phyloP scores from a whole-genome alignment of 192 early-diverging fungal species.

The Pilaira anomala region DNA sequence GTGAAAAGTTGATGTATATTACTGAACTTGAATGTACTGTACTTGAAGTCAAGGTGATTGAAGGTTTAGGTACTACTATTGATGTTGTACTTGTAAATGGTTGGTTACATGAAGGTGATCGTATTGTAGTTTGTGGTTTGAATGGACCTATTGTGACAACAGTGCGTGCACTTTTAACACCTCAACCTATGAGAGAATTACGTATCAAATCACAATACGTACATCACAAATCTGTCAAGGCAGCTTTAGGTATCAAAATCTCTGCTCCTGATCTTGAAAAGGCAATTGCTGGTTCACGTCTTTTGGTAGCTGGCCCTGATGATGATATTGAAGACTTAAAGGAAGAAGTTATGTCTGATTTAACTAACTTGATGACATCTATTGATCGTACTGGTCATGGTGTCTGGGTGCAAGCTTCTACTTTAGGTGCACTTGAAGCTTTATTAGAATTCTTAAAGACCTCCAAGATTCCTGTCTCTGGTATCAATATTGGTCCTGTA shows the following conservation, averaged over 20 bases:
- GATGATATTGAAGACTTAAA: slow-evolving; percentile 95
- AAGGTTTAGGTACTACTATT: slow-evolving; percentile 96
- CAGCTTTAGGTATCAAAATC: slow-evolving; percentile 96
- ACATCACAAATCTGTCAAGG: slow-evolving; percentile 96
- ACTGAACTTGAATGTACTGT: slow-evolving; percentile 97
- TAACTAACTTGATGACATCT: slow-evolving; percentile 68
- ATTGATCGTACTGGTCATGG: slow-evolving; percentile 85
- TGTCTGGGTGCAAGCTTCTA: slow-evolving; percentile 98
- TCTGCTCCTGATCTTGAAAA: slow-evolving; percentile 90
- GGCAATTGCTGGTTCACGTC: slow-evolving; percentile 94
- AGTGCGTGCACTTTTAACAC: slow-evolving; percentile 93
- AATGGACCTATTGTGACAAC: slow-evolving; percentile 93
- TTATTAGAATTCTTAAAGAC: slow-evolving; percentile 87
- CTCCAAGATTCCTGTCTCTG: slow-evolving; percentile 93
- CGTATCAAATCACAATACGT: slow-evolving; percentile 95
- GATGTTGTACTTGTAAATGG: slow-evolving; percentile 97
- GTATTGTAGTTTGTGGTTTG: slow-evolving; percentile 91
- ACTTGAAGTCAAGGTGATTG: slow-evolving; percentile 98
- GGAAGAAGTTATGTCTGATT: slow-evolving; percentile 94
- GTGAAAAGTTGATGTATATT: slow-evolving; percentile 94
- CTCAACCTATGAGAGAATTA: slow-evolving; percentile 97
- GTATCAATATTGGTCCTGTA: slow-evolving; percentile 96
- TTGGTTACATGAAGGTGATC: slow-evolving; percentile 91
- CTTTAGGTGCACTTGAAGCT: slow-evolving; percentile 95
- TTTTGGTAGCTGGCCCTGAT: slow-evolving; percentile 89